phyloP scores from a whole-genome alignment of 371 early-diverging fungal species.

The Lichtheimia ornata region DNA sequence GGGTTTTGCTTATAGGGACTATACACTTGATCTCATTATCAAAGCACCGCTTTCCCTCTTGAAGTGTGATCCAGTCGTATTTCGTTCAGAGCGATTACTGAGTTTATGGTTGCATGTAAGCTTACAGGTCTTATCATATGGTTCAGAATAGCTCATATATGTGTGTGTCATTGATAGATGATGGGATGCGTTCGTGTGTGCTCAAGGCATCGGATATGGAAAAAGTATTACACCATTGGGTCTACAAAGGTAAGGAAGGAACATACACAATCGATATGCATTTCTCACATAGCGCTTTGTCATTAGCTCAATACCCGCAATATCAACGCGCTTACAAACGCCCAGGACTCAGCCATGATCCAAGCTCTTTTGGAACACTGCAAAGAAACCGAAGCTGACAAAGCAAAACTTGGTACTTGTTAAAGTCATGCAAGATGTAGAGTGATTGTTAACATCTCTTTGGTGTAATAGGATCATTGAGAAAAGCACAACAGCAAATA shows the following conservation, averaged over 20 bases:
- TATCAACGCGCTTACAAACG: conserved; percentile 50
- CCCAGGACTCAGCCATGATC: conserved; percentile 55
- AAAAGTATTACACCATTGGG: conserved; percentile 32
- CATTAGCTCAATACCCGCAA: conserved; percentile 47
- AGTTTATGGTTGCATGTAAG: conserved; percentile 58
- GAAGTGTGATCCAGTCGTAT: conserved; percentile 51
- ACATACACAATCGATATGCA: not conserved
- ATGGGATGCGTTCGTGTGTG: conserved; percentile 39
- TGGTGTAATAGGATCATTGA: conserved; percentile 23
- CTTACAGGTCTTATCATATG: not conserved
- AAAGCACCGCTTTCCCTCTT: conserved; percentile 54
- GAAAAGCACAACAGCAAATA: conserved; percentile 41
- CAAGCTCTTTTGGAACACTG: conserved; percentile 48
- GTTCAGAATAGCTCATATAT: no score
- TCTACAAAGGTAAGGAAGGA: not conserved
- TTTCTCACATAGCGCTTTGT: conserved; percentile 1
- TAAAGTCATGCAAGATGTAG: not conserved
- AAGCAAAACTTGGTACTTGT: conserved; percentile 22
- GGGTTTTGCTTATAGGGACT: conserved; percentile 3
- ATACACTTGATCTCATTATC: conserved; percentile 45
- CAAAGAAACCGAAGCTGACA: conserved; percentile 23
- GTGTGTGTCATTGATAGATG: not conserved
- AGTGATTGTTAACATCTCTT: not conserved
- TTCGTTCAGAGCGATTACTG: conserved; percentile 45
- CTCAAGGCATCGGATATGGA: conserved; percentile 50